Base-by-base conservation (phyloP, 2,329 filamentous ascomycete species). In the Aspergillus novofumigatus region DNA sequence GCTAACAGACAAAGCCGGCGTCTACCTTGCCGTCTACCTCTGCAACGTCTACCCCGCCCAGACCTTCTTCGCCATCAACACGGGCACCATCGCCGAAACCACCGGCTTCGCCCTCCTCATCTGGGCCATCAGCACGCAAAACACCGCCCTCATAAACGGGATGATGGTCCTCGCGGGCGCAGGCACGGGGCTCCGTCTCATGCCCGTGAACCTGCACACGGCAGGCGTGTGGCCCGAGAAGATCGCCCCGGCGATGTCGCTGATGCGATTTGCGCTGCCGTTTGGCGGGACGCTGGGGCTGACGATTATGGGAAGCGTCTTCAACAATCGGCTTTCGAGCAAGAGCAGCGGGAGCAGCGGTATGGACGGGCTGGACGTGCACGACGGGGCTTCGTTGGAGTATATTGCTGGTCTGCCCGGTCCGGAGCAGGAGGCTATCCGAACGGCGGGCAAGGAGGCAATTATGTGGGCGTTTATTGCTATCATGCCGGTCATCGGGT, bases 241-340 rank as follows among this genome's bases (percentile, higher is more conserved):
- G 28, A 81, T 87, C 11, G 80, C 86, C 0, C 76, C 81, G 0
- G 82, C 88, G 3, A 80, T 86, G 55, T 84, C 81, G 0, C 67
- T 89, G 9, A 79, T 87, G 69, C 77, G 80, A 0, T 83, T 89
- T 53, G 79, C 84, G 2, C 57, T 83, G 17, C 83, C 85, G 0
- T 81, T 90, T 25, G 86, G 87, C 3, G 86, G 87, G 11, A 88
- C 86, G 0, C 70, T 89, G 2, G 82, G 82, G 0, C 76, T 89
- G 49, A 87, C 86, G 0, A 79, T 89, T 64, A 89, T 89, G 86
- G 81, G 85, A 14, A 80, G 82, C 8, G 85, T 89, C 1, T 89
- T 89, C 69, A 87, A 88, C 66, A 89, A 89, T 75, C n/a, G 62
- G 54, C 5, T 52, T 57, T 2, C 48, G 48, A 21, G 55, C 51